A percentile compares a stretch with the other conserved stretches of the same genome.
Evolutionary conservation across 345 rosid genomes (phyloP).

Genomic region (Melastoma malabathricum): DNA sequence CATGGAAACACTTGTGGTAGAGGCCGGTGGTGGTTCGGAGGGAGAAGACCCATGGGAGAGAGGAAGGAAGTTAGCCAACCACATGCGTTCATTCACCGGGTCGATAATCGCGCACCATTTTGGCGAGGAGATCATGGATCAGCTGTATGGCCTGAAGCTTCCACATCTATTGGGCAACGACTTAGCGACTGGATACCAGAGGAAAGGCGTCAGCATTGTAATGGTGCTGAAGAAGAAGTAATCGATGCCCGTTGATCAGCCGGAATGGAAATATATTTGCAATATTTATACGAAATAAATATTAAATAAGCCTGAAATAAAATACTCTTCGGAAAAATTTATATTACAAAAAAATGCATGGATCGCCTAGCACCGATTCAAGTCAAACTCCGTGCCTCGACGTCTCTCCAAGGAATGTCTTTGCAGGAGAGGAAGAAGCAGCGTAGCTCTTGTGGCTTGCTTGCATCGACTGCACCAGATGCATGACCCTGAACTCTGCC

Average conservation of each 20-base stretch:
- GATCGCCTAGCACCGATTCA: no score
- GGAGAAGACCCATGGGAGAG: background rate
- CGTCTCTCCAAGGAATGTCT: constrained; percentile 78
- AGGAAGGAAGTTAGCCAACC: constrained; percentile 1
- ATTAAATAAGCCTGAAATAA: no score
- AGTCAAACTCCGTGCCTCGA: constrained; percentile 25
- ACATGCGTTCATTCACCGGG: constrained; percentile 8
- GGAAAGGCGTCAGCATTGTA: background rate
- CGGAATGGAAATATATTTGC: no score
- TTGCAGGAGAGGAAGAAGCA: constrained; percentile 79
- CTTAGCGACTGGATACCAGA: constrained; percentile 1
- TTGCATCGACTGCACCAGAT: constrained; percentile 63
- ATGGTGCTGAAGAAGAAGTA: constrained; percentile 4
- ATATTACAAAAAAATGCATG: no score
- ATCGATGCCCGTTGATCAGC: no score
- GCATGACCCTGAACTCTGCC: constrained; percentile 35
- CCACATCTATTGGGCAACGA: background rate
- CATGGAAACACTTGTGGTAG: constrained; percentile 5
- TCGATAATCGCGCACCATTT: constrained; percentile 10
- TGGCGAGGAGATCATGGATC: constrained; percentile 9
- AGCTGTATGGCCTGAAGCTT: constrained; percentile 9
- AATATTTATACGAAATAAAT: no score
- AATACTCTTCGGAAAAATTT: no score
- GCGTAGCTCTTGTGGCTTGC: constrained; percentile 59
- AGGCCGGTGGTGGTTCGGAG: background rate